Conservation (phyloP, 2,329 filamentous ascomycete genomes). For the Fusarium brachygibbosum region DNA sequence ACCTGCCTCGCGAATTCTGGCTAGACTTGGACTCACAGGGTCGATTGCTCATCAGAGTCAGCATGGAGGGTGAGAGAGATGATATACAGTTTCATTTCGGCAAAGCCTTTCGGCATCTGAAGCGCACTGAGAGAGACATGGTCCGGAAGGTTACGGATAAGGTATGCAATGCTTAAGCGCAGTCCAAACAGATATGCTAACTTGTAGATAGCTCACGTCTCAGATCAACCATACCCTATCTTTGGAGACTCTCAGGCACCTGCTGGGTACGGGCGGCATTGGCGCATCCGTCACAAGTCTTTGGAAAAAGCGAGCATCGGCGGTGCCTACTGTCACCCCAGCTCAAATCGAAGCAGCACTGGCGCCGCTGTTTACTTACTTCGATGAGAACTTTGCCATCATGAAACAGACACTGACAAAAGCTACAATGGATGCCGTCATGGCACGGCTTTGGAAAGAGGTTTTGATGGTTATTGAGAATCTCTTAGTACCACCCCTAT, state of each 20-base stretch:
- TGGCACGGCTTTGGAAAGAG: conserved; percentile 98
- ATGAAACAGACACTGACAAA: conserved; percentile 98
- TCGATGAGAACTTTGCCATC: conserved; percentile 98
- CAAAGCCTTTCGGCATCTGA: conserved; percentile 94
- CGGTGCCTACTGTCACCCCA: conserved; percentile 71
- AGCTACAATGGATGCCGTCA: conserved; percentile 97
- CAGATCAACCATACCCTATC: conserved; percentile 94
- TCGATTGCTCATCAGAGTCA: conserved; percentile 87
- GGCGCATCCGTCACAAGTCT: conserved; percentile 80
- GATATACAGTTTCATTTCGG: conserved; percentile 99
- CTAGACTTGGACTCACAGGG: conserved; percentile 97
- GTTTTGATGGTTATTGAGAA: conserved; percentile 91
- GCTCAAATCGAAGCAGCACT: conserved; percentile 85
- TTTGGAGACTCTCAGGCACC: conserved; percentile 78
- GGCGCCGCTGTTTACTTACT: conserved; percentile 89
- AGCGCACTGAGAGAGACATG: conserved; percentile 97
- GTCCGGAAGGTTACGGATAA: conserved; percentile 98
- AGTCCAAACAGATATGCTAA: conserved; percentile 20
- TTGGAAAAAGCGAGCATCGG: conserved; percentile 72
- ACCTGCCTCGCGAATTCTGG: conserved; percentile 96
- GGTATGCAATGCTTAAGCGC: conserved; percentile 63
- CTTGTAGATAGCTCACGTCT: conserved; percentile 76
- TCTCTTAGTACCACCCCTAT: conserved; percentile 91
- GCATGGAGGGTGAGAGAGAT: conserved; percentile 98
- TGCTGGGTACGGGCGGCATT: conserved; percentile 78